Percentiles rank a stretch among this genome's conserved stretches.
phyloP scores from a whole-genome alignment of 345 rosid species.

The Turnera subulata region DNA sequence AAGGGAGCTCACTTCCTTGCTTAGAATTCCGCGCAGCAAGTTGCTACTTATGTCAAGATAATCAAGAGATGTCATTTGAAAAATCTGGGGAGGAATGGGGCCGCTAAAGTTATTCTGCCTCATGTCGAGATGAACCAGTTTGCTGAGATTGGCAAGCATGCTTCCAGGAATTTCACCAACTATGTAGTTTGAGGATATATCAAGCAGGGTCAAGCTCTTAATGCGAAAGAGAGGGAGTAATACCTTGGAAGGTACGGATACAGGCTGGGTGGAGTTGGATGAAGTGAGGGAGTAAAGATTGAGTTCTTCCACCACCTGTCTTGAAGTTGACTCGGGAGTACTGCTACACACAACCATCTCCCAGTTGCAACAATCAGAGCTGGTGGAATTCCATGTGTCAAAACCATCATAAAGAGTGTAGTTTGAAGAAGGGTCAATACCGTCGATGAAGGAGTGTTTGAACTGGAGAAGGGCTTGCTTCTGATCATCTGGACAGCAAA shows the following conservation, averaged over 20 bases:
- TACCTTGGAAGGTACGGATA: conserved; percentile 13
- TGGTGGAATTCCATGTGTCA: conserved; percentile 22
- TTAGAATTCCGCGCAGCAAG: conserved; percentile 6
- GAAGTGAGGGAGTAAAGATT: conserved; percentile 12
- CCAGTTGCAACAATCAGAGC: conserved; percentile 35
- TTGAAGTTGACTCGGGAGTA: conserved; percentile 4
- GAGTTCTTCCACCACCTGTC: conserved; percentile 18
- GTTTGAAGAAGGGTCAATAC: conserved; percentile 12
- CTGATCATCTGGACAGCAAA: conserved; percentile 24
- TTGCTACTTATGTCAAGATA: conserved; percentile 29
- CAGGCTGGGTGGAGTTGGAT: background rate
- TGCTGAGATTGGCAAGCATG: conserved; percentile 24
- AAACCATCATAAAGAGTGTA: conserved; percentile 19
- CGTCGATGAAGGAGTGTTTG: conserved; percentile 18
- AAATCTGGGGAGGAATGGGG: conserved; percentile 28
- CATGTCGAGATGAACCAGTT: conserved; percentile 25
- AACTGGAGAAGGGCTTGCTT: conserved; percentile 35
- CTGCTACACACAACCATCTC: conserved; percentile 22
- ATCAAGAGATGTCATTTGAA: conserved; percentile 19
- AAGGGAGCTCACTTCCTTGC: conserved; percentile 9
- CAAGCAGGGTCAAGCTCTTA: conserved; percentile 21
- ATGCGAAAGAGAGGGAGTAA: conserved; percentile 25
- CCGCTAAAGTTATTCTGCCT: conserved; percentile 23
- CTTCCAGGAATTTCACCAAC: conserved; percentile 18
- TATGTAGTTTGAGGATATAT: conserved; percentile 18